Conservation (phyloP, 2,329 filamentous ascomycete genomes). For the Clonostachys chloroleuca region DNA sequence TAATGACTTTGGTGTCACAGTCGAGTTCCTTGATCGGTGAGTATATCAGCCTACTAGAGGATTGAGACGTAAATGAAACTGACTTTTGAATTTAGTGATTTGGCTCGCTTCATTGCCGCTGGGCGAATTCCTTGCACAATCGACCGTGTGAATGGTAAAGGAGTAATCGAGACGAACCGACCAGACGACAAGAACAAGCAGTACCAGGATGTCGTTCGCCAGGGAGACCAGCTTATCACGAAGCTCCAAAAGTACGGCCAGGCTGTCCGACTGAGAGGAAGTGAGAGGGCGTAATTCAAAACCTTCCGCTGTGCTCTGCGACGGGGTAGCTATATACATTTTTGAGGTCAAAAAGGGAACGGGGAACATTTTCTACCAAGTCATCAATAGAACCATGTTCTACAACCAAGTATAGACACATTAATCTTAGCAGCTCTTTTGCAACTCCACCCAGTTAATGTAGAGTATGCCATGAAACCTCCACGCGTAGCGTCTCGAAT, state of each 20-base stretch:
- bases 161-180: slow-evolving; percentile 95
- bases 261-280: slow-evolving; percentile 87
- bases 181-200: slow-evolving; percentile 99
- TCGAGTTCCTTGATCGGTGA: slow-evolving; percentile 93
- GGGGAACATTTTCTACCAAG: too few relatives aligned
- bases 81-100: slow-evolving; percentile 54
- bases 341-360: too few relatives aligned
- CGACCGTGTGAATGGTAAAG: slow-evolving; percentile 92
- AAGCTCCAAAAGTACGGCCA: slow-evolving; percentile 99
- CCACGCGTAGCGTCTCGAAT: too few relatives aligned
- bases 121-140: slow-evolving; percentile 96
- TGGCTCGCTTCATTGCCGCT: slow-evolving; percentile 94
- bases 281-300: slow-evolving; percentile 70
- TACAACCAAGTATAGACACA: too few relatives aligned
- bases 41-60: slow-evolving; percentile 18
- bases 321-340: too few relatives aligned
- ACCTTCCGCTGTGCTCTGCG: too few relatives aligned
- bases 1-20: slow-evolving; percentile 90
- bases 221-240: slow-evolving; percentile 95
- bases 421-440: too few relatives aligned
- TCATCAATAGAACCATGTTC: too few relatives aligned
- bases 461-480: too few relatives aligned
- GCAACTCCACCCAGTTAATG: too few relatives aligned
- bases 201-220: slow-evolving; percentile 96
- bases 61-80: background rate